Conservation (phyloP, 73 alveolate species). For the Paramecium tetraurelia region DNA sequence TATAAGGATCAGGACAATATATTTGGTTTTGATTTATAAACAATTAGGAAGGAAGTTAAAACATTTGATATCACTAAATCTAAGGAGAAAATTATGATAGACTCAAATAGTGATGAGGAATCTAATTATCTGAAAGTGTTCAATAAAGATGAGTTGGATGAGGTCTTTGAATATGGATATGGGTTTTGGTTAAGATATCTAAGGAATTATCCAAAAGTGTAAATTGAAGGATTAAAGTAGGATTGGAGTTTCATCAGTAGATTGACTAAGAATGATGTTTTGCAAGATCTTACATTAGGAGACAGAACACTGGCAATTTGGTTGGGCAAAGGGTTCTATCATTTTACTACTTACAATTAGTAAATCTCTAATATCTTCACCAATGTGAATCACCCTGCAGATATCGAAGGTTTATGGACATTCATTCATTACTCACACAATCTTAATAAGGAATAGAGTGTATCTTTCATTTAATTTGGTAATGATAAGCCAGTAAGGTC, state of each 20-base stretch:
- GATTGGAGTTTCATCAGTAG: constrained; percentile 20
- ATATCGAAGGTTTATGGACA: constrained; percentile 60
- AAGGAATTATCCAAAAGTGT: not conserved
- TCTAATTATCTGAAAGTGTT: not conserved
- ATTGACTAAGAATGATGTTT: not conserved
- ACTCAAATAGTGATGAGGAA: not conserved
- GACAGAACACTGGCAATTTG: constrained; percentile 35
- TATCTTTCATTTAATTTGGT: constrained; percentile 2
- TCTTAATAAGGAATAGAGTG: not conserved
- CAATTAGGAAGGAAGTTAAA: not conserved
- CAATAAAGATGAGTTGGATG: not conserved
- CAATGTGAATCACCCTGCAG: constrained; percentile 52
- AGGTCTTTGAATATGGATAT: constrained; percentile 30
- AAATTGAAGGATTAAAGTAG: not conserved
- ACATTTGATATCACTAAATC: not conserved
- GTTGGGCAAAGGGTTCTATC: constrained; percentile 54
- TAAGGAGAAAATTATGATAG: not conserved
- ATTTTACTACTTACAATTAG: constrained; percentile 16
- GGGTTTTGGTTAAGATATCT: constrained; percentile 41
- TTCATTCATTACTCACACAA: constrained; percentile 16
- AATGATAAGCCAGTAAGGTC: not conserved
- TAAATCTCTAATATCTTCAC: not conserved
- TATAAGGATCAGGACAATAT: not conserved
- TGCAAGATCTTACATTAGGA: not conserved
- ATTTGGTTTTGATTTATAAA: constrained; percentile 11